Base-by-base conservation (phyloP, 2,329 filamentous ascomycete species). In the Pseudofabraea citricarpa region DNA sequence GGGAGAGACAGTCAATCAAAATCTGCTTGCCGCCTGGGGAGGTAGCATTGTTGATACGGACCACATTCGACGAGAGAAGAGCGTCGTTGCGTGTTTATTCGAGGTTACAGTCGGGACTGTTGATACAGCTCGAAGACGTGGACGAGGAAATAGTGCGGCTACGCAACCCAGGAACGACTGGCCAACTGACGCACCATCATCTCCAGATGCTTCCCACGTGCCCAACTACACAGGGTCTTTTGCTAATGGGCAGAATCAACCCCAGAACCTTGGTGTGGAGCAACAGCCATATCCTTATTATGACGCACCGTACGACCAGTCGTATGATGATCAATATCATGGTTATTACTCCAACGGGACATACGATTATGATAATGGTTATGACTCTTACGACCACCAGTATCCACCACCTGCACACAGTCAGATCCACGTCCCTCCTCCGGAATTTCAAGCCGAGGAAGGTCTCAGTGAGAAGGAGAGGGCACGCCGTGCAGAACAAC, bases 81-180 rank as follows among this genome's bases (percentile, higher is more conserved):
- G 88, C 7, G 89, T 97, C n/a, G 83, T 96, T 18, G 85, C 83
- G 1, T 87, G 90, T 43, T 75, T 85, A 0, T 91, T 96, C 55
- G 90, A 96, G 61, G 78, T 95, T 12, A 73, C 95, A 2, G 82
- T 97, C 16, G 93, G 93, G 2, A 95, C 90, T 0, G 77, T 77
- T 26, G 90, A 98, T 62, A 91, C 82, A 54, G 61, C 63, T 33
- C 61, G 64, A 38, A 51, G 55, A 44, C 44, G 61, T 49, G 46
- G 50, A 43, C 52, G 53, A 38, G 57, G 50, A 4, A 51, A 50
- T 26, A 57, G 49, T 22, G 44, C 40, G n/a, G 36, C 23, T 5
- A 44, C 29, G 23, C 45, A 26, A 20, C 48, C 50, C 22, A 37
- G 41, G 22, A 49, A 46, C 42, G 50, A 55, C 15, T 51, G 40